A percentile compares a stretch with the other conserved stretches of the same genome.
Conservation (phyloP, 2,329 filamentous ascomycete species). For the Alternaria sp. region DNA sequence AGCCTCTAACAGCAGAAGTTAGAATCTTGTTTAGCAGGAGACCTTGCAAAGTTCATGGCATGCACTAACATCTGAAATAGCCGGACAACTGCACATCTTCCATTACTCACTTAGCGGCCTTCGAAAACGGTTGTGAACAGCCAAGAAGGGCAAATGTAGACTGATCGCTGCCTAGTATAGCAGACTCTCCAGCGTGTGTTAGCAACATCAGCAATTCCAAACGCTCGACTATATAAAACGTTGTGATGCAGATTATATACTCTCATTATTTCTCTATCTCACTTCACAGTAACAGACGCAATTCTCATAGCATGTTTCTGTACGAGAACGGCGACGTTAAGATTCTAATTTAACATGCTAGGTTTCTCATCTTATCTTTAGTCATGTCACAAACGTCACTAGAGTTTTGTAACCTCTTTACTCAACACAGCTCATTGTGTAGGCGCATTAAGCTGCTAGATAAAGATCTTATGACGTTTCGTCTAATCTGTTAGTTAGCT, state of each 20-base stretch:
- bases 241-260: background rate
- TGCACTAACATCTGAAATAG: background rate
- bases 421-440: background rate
- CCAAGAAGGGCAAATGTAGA: background rate
- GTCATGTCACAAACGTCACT: constrained; percentile 12
- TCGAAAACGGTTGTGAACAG: background rate
- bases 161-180: background rate
- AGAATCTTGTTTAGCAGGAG: background rate
- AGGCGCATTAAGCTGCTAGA: constrained; percentile 9
- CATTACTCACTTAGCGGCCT: background rate
- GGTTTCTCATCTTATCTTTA: constrained; percentile 14
- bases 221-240: constrained; percentile 5
- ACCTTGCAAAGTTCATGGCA: background rate
- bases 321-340: constrained; percentile 12
- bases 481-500: constrained; percentile 19
- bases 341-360: constrained; percentile 1
- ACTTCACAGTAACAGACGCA: background rate
- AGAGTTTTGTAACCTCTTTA: constrained; percentile 19
- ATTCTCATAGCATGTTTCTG: background rate
- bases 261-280: background rate
- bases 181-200: background rate
- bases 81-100: constrained; percentile 3
- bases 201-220: background rate
- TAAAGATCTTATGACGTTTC: constrained; percentile 15
- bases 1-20: background rate